Percentiles rank a stretch among this genome's conserved stretches.
Evolutionary conservation across 805 yeast species (phyloP).

Genomic region (Myxozyma geophila): DNA sequence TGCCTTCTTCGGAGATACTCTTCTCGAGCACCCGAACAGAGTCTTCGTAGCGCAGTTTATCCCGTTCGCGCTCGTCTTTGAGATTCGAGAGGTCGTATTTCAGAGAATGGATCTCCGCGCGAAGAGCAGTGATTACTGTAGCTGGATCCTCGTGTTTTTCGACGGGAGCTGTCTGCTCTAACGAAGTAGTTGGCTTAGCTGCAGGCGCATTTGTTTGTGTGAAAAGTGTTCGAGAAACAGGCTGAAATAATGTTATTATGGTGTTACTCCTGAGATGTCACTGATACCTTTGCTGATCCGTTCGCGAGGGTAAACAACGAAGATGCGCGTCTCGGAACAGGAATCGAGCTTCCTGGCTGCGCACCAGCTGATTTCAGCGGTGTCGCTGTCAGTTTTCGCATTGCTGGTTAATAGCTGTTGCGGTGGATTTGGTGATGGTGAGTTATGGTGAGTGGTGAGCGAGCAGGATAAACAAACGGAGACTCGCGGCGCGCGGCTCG

Average conservation of each 20-base stretch:
- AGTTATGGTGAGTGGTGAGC: not conserved
- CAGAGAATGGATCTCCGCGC: constrained; percentile 37
- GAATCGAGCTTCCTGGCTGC: constrained; percentile 27
- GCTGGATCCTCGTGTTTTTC: not conserved
- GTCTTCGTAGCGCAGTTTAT: constrained; percentile 44
- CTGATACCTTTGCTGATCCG: constrained; percentile 7
- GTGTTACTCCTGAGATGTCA: not conserved
- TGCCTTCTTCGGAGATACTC: constrained; percentile 43
- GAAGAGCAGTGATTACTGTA: constrained; percentile 23
- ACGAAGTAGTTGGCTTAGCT: not conserved
- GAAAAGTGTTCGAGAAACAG: constrained; percentile 24
- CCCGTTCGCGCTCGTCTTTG: constrained; percentile 49
- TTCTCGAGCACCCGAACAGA: constrained; percentile 42
- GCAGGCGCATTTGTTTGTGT: not conserved
- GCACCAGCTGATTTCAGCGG: constrained; percentile 11
- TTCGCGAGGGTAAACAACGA: constrained; percentile 21
- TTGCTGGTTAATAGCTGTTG: not conserved
- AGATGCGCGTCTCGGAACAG: constrained; percentile 28
- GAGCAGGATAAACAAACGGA: not conserved
- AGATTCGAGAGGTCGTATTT: constrained; percentile 48
- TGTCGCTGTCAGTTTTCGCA: constrained; percentile 17
- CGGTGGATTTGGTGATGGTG: too few species aligned
- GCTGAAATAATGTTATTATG: not conserved
- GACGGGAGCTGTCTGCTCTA: not conserved
- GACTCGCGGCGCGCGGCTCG: not conserved